phyloP scores from a whole-genome alignment of 2,329 filamentous ascomycete species.

The Drechslerella dactyloides region DNA sequence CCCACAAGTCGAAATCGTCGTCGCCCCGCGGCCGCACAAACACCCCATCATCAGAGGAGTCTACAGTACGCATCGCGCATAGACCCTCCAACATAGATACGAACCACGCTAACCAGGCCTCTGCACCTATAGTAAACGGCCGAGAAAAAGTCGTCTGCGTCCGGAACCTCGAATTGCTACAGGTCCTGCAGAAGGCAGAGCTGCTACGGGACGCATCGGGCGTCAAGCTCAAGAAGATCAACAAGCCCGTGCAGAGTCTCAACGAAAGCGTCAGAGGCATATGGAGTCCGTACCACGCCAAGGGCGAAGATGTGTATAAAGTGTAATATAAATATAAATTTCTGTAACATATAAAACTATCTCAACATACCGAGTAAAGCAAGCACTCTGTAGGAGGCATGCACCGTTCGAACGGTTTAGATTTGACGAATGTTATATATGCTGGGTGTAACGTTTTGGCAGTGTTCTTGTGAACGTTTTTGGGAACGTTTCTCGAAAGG shows the following conservation, averaged over 20 bases:
- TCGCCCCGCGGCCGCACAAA: constrained; percentile 86
- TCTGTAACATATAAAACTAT: neutral
- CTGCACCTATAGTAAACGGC: constrained; percentile 70
- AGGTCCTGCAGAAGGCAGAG: constrained; percentile 80
- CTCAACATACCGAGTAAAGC: neutral
- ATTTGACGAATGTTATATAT: too few species aligned
- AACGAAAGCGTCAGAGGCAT: constrained; percentile 72
- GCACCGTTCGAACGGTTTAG: too few species aligned
- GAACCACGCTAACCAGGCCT: neutral
- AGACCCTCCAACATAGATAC: neutral
- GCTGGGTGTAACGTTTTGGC: too few species aligned
- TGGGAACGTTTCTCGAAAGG: too few species aligned
- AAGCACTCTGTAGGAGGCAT: too few species aligned
- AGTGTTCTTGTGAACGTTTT: too few species aligned
- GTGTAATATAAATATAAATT: constrained; percentile 37
- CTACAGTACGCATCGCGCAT: constrained; percentile 65
- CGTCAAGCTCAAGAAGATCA: constrained; percentile 71
- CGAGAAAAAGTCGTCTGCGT: constrained; percentile 85
- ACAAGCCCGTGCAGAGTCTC: constrained; percentile 70
- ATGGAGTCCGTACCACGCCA: constrained; percentile 73
- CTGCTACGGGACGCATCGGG: constrained; percentile 76
- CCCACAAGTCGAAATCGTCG: constrained; percentile 86
- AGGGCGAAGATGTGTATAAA: constrained; percentile 52
- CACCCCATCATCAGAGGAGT: constrained; percentile 88
- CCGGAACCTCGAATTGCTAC: constrained; percentile 78